Evolutionary conservation across 2,329 filamentous ascomycete species (phyloP).

Genomic region (Xylariaceae sp.): DNA sequence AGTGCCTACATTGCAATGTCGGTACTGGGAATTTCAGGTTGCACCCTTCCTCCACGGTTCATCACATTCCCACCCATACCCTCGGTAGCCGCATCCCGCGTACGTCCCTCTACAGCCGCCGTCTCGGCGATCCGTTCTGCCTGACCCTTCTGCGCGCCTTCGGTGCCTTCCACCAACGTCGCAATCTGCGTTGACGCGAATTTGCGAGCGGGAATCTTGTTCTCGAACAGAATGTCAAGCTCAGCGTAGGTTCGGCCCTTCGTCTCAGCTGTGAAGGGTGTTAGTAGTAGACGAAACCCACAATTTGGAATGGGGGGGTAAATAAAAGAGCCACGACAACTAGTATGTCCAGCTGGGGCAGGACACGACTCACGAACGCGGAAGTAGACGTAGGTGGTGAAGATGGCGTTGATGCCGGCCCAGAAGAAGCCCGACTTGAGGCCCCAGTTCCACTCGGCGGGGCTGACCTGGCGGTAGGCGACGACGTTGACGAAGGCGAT

Average conservation of each 20-base stretch:
- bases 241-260: conserved; percentile 48
- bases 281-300: too few species aligned
- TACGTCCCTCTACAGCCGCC: conserved; percentile 2
- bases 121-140: conserved; percentile 13
- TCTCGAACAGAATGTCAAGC: conserved; percentile 48
- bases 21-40: too few species aligned
- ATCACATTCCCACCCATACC: not conserved
- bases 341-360: too few species aligned
- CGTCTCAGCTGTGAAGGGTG: conserved; percentile 39
- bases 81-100: not conserved
- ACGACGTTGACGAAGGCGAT: conserved; percentile 36
- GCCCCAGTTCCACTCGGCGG: conserved; percentile 32
- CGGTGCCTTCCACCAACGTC: conserved; percentile 23
- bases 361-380: conserved; percentile 34
- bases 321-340: too few species aligned
- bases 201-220: conserved; percentile 33
- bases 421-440: conserved; percentile 36
- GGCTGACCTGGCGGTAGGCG: conserved; percentile 33
- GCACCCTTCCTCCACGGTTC: too few species aligned
- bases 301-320: too few species aligned
- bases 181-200: conserved; percentile 32
- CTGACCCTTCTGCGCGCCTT: conserved; percentile 24
- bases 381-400: conserved; percentile 39
- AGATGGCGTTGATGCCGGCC: conserved; percentile 34
- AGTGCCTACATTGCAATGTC: too few species aligned